These are phyloP conservation scores for Candida yuanshanica DNA, from an alignment of 805 yeast species.

Conservation along the genomic window DNA sequence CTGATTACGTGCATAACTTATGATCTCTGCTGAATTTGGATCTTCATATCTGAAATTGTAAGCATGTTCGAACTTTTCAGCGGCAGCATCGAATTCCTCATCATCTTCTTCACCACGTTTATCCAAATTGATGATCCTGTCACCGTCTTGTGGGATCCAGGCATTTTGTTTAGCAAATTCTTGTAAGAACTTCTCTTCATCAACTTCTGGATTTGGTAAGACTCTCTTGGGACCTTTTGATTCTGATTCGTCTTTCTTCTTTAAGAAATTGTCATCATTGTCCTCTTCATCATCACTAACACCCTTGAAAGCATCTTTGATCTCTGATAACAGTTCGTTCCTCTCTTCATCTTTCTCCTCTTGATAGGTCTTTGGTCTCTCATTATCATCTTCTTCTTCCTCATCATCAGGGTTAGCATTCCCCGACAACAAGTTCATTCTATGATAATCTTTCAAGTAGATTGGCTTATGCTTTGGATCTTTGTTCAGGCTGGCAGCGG, in stretches of 20 bases:
- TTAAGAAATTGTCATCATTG: slow-evolving; percentile 43
- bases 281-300: slow-evolving; percentile 37
- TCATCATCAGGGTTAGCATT: slow-evolving; percentile 42
- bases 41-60: slow-evolving; percentile 95
- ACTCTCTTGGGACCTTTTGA: slow-evolving; percentile 22
- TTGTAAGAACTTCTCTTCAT: slow-evolving; percentile 65
- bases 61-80: slow-evolving; percentile 84
- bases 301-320: slow-evolving; percentile 59
- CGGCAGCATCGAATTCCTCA: slow-evolving; percentile 87
- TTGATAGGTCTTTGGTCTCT: slow-evolving; percentile 62
- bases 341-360: slow-evolving; percentile 74
- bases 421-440: slow-evolving; percentile 74
- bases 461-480: slow-evolving; percentile 56
- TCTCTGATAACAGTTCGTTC: slow-evolving; percentile 66
- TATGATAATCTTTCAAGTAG: slow-evolving; percentile 87
- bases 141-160: slow-evolving; percentile 78
- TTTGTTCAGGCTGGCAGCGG: slow-evolving; percentile 26
- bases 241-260: slow-evolving; percentile 42
- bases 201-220: slow-evolving; percentile 61
- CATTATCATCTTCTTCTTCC: slow-evolving; percentile 42
- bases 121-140: slow-evolving; percentile 48
- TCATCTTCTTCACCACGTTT: slow-evolving; percentile 48
- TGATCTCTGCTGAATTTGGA: slow-evolving; percentile 83
- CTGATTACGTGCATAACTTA: slow-evolving; percentile 91
- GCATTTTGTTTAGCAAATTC: slow-evolving; percentile 74